Evolutionary conservation across 164 flowering plant species (phyloP).

Genomic region (Stephania cephalantha): DNA sequence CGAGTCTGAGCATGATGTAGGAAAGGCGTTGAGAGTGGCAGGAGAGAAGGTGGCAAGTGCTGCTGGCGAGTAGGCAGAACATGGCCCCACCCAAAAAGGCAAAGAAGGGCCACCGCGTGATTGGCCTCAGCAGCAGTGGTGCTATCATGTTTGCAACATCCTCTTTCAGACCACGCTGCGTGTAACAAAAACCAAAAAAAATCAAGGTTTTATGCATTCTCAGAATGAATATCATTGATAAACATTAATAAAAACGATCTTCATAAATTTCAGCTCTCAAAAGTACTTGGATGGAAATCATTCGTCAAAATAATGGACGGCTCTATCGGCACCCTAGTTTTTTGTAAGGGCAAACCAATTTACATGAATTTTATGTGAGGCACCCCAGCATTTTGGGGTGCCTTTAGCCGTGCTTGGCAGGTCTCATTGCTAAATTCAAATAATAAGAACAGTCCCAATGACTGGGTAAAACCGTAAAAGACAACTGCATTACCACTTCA

Average conservation of each 20-base stretch:
- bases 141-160: slow-evolving; percentile 71
- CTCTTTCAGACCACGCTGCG: slow-evolving; percentile 64
- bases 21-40: slow-evolving; percentile 85
- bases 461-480: neutral
- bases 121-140: slow-evolving; percentile 61
- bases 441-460: neutral
- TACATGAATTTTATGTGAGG: too few relatives aligned
- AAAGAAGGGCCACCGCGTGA: slow-evolving; percentile 94
- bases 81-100: slow-evolving; percentile 95
- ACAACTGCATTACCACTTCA: neutral
- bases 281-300: too few relatives aligned
- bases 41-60: slow-evolving; percentile 87
- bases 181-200: neutral
- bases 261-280: neutral
- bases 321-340: too few relatives aligned
- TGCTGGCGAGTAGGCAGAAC: slow-evolving; percentile 93
- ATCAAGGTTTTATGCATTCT: neutral
- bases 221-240: neutral
- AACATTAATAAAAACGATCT: neutral
- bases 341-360: too few relatives aligned
- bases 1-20: slow-evolving; percentile 87
- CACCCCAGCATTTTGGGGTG: too few relatives aligned
- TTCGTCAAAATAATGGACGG: neutral
- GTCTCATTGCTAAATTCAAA: neutral
- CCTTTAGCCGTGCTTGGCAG: neutral